Base-by-base conservation (phyloP, 2,329 filamentous ascomycete species). In the Aureobasidium lini region DNA sequence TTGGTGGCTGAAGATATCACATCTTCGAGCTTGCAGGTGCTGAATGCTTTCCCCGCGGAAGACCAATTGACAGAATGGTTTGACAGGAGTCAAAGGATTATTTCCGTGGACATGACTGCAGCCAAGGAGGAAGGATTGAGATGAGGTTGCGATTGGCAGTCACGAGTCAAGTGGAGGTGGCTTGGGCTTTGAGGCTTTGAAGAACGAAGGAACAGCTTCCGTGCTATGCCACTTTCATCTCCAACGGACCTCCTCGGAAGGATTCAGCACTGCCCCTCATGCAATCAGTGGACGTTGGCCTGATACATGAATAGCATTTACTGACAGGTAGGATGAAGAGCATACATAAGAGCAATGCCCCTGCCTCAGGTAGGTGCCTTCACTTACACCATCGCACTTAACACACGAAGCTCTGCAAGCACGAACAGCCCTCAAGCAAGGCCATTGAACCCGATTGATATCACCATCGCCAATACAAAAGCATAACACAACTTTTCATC, bases 251-350 rank as follows among this genome's bases (percentile, higher is more conserved):
- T 36, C 18, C 18, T 18, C 31, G 40, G 40, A 37, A 46, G 52
- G 40, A 44, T 56, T 56, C 29, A 43, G 31, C 52, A 56, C 52
- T 56, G 52, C 52, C 52, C 16, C 29, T n/a, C 11, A n/a, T 10
- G 44, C 44, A 15, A 36, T 28, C 8, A 37, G 15, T 39, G 9
- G 15, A 16, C 37, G 47, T 42, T 29, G 16, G 28, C 28, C 18
- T 54, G 11, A 34, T 23, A 34, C 36, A 15, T 29, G 28, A 31
- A 34, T 29, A 52, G 48, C 13, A 16, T 10, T 29, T 16, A 4
- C 6, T 23, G 34, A 36, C 2, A 29, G 23, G 48, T 39, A 52
- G 36, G 13, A 15, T 39, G 16, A 16, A 15, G 18, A 15, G 15
- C 32, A 31, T 36, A 52, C 40, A 52, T 50, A 52, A 52, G 36